A percentile compares a stretch with the other conserved stretches of the same genome.
phyloP scores from a whole-genome alignment of 768 basidiomycete genomes.

The Boletus speciosus region DNA sequence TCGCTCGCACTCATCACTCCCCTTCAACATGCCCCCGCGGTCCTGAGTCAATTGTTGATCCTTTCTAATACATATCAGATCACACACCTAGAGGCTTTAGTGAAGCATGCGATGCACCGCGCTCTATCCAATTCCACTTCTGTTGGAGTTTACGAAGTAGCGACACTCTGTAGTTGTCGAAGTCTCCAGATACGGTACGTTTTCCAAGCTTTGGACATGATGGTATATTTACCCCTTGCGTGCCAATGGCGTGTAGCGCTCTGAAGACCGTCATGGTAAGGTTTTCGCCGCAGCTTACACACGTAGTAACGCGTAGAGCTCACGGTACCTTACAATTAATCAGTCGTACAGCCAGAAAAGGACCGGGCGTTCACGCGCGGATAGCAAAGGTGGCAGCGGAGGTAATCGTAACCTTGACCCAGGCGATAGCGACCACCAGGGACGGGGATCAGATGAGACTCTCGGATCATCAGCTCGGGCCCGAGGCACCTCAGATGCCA shows the following conservation, averaged over 20 bases:
- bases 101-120: slow-evolving; percentile 94
- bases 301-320: slow-evolving; percentile 7
- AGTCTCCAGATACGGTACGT: slow-evolving; percentile 85
- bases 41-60: slow-evolving; percentile 82
- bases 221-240: slow-evolving; percentile 9
- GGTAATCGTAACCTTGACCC: slow-evolving; percentile 35
- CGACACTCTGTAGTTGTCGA: slow-evolving; percentile 84
- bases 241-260: slow-evolving; percentile 42
- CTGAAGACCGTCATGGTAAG: slow-evolving; percentile 81
- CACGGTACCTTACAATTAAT: slow-evolving; percentile 14
- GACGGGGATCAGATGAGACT: slow-evolving; percentile 33
- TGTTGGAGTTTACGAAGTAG: slow-evolving; percentile 92
- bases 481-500: slow-evolving; percentile 74
- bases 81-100: slow-evolving; percentile 67
- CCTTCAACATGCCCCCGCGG: slow-evolving; percentile 85
- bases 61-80: slow-evolving; percentile 82
- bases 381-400: slow-evolving; percentile 45
- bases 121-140: slow-evolving; percentile 80
- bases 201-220: slow-evolving; percentile 10
- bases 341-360: slow-evolving; percentile 80
- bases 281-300: neutral
- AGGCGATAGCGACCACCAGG: slow-evolving; percentile 36
- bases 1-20: slow-evolving; percentile 82
- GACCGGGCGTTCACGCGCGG: slow-evolving; percentile 47
- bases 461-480: slow-evolving; percentile 36